Percentiles rank a stretch among this genome's conserved stretches.
These are phyloP conservation scores for Pseudogymnoascus sp. DNA, from an alignment of 2,329 filamentous ascomycete species.

Conservation along the genomic window DNA sequence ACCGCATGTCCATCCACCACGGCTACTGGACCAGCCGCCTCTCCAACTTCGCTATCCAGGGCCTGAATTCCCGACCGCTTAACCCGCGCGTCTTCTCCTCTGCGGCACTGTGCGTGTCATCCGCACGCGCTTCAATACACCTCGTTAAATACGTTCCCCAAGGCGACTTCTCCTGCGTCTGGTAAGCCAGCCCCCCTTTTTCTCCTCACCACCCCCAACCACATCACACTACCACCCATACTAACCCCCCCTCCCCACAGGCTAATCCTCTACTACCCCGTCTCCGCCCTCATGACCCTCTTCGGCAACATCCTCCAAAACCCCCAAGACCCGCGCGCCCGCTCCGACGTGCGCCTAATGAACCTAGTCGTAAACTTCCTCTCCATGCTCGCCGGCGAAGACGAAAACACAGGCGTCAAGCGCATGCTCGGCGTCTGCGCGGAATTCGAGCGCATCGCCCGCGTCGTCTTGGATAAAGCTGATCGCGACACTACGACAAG, in stretches of 20 bases:
- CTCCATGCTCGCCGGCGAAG: constrained; percentile 79
- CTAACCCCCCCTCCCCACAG: constrained; percentile 35
- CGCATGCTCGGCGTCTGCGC: constrained; percentile 89
- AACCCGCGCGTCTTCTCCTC: constrained; percentile 95
- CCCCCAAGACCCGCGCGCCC: constrained; percentile 77
- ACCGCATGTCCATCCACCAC: constrained; percentile 96
- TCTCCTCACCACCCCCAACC: too few relatives aligned
- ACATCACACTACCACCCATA: background rate
- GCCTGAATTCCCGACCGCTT: constrained; percentile 78
- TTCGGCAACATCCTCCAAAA: constrained; percentile 97
- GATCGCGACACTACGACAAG: constrained; percentile 64
- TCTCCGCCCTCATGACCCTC: constrained; percentile 86
- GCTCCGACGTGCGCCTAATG: constrained; percentile 87
- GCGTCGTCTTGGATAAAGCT: constrained; percentile 80
- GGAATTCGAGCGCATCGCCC: constrained; percentile 94
- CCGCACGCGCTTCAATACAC: constrained; percentile 86
- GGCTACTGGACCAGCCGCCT: constrained; percentile 96
- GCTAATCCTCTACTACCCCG: constrained; percentile 94
- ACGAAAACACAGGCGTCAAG: constrained; percentile 81
- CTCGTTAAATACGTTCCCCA: constrained; percentile 94
- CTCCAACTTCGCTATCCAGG: constrained; percentile 91
- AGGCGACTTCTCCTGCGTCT: constrained; percentile 89
- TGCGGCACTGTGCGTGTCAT: constrained; percentile 83
- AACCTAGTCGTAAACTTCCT: constrained; percentile 87
- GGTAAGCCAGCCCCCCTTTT: constrained; percentile 48